Percentiles rank a stretch among this genome's conserved stretches.
These are phyloP conservation scores for Auriscalpium vulgare DNA, from an alignment of 768 basidiomycete genomes.

Conservation along the genomic window DNA sequence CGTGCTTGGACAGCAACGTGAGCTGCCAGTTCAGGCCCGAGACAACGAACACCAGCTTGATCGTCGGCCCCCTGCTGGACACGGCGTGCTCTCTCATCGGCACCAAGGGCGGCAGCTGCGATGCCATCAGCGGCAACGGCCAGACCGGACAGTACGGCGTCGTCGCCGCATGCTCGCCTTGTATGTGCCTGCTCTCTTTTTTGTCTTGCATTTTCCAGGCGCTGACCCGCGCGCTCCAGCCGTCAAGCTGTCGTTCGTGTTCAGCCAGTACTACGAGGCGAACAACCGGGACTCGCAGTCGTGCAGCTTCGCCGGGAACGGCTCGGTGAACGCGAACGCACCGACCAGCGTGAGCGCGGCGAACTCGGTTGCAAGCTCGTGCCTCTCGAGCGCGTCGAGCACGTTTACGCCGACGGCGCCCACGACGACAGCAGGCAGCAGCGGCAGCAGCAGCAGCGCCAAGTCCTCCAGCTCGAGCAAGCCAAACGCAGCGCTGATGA, in stretches of 20 bases:
- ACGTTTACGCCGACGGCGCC: constrained; percentile 55
- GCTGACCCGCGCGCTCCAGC: constrained; percentile 29
- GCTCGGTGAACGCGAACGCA: constrained; percentile 55
- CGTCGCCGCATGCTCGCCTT: constrained; percentile 72
- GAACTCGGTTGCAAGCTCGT: constrained; percentile 53
- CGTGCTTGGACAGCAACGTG: constrained; percentile 60
- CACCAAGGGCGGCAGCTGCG: constrained; percentile 50
- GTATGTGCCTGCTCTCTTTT: constrained; percentile 29
- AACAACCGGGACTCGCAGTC: constrained; percentile 49
- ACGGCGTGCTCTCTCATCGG: constrained; percentile 66
- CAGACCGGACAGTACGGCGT: constrained; percentile 67
- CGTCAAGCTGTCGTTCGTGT: constrained; percentile 74
- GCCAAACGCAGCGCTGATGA: constrained; percentile 6
- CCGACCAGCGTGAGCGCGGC: constrained; percentile 42
- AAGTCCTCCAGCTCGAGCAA: constrained; percentile 22
- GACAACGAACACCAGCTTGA: constrained; percentile 49
- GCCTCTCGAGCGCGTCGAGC: constrained; percentile 53
- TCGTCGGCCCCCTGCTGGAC: constrained; percentile 56
- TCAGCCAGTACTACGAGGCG: constrained; percentile 70
- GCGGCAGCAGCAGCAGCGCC: constrained; percentile 20
- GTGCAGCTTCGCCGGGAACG: constrained; percentile 83
- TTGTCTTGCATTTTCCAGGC: neutral
- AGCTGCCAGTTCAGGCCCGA: constrained; percentile 67
- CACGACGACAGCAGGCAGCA: constrained; percentile 12
- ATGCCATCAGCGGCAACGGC: constrained; percentile 66